Evolutionary conservation across 2,329 filamentous ascomycete genomes (phyloP), one percentile per base, ranked within the genome.

Genomic region (Monilinia aucupariae): DNA sequence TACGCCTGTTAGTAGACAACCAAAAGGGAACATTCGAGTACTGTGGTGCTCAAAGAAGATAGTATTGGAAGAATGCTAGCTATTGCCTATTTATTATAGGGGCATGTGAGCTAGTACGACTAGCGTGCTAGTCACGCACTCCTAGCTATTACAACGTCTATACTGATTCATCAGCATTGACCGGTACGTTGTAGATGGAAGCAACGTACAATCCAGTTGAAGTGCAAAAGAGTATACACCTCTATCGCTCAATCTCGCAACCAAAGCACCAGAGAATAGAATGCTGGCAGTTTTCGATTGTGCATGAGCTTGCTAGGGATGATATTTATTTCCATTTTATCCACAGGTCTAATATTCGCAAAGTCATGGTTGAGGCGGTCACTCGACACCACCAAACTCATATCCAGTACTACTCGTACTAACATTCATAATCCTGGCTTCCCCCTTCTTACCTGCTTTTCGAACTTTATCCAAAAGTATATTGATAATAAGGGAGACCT

Each of bases 281-380:
- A 79, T 75, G 47, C 78, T 76, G 0, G 76, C 76, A 3, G 76
- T 75, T 64, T 80, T 80, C 47, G 76, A 76, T 66, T 78, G 76
- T 1, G 72, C 74, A 65, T 80, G 80, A 5, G 75, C 78, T 17
- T 66, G 64, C 75, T 76, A 77, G 2, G 65, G 64, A 43, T 72
- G 68, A 22, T 65, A 66, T 17, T 49, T 34, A 67, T 63, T 8
- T 69, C 43, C 10, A 72, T 60, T 49, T 37, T 59, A 43, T 27
- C n/a, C 37, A 7, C n/a, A 17, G 22, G 25, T 25, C 43, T 17
- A 39, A 50, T 27, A 22, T 30, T 22, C 7, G 45, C 22, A 22
- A 43, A 52, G 37, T 56, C n/a, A n/a, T n/a, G 48, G 10, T 37
- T 47, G 59, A 53, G 5, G 52, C 75, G 0, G 64, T 50, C 7